These are phyloP conservation scores for Asterionellopsis glacialis DNA, from an alignment of 108 stramenopile species.

Conservation along the genomic window DNA sequence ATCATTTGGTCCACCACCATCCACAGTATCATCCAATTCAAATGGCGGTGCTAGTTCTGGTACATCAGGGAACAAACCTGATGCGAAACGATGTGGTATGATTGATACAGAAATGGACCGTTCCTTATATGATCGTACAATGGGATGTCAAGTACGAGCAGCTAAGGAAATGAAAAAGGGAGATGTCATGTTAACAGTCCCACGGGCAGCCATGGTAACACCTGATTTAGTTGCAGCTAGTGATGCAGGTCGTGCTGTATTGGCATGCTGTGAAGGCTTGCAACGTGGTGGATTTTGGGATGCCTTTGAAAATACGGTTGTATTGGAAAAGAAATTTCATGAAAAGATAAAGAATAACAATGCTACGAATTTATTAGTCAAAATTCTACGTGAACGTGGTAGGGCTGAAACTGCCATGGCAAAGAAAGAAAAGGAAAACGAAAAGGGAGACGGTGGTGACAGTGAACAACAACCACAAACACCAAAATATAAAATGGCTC, in stretches of 20 bases:
- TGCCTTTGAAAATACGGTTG: slow-evolving; percentile 63
- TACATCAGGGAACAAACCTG: slow-evolving; percentile 9
- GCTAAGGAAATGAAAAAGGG: slow-evolving; percentile 71
- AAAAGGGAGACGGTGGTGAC: background rate
- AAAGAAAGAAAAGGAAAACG: slow-evolving; percentile 10
- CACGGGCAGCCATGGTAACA: slow-evolving; percentile 69
- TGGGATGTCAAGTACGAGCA: slow-evolving; percentile 80
- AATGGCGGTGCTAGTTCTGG: slow-evolving; percentile 1
- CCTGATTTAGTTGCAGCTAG: slow-evolving; percentile 83
- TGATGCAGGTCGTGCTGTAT: slow-evolving; percentile 74
- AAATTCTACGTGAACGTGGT: slow-evolving; percentile 80
- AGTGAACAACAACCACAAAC: background rate
- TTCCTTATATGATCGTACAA: slow-evolving; percentile 77
- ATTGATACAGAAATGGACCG: slow-evolving; percentile 61
- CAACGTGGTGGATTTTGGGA: slow-evolving; percentile 54
- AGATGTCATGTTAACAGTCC: slow-evolving; percentile 67
- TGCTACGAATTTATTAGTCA: slow-evolving; percentile 78
- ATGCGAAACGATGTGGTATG: slow-evolving; percentile 52
- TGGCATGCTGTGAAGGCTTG: slow-evolving; percentile 50
- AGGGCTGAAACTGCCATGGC: slow-evolving; percentile 54
- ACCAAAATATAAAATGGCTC: slow-evolving; percentile 18
- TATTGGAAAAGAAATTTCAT: slow-evolving; percentile 30
- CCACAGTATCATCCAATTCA: slow-evolving; percentile 14
- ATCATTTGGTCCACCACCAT: slow-evolving; percentile 43
- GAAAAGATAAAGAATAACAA: slow-evolving; percentile 50